Evolutionary conservation across 352 stramenopile genomes (phyloP), one percentile per base, ranked within the genome.

Genomic region (Phytophthora sansomeana): DNA sequence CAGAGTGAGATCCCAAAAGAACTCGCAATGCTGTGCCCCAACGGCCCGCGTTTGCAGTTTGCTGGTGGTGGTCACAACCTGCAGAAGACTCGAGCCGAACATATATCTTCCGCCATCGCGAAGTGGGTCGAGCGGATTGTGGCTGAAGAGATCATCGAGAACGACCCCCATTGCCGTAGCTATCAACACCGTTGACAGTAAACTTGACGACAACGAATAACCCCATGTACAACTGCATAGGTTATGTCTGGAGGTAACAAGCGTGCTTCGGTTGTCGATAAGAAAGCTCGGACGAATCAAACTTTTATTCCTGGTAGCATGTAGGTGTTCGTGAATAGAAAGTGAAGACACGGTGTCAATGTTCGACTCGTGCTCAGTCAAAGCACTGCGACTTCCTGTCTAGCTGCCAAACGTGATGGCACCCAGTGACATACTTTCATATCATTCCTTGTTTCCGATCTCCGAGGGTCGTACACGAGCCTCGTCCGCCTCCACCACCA

Each of bases 41-140:
- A 63, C 17, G 73, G 74, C 5, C 68, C 74, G 7, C 77, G 72
- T 30, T 56, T 85, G 28, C 53, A 65, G 28, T 87, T 85, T 35
- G 50, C 63, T 6, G 52, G 33, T 10, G 80, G 77, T 16, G 75
- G 77, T 16, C 80, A 87, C 68, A 87, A 85, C 43, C 68, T 89
- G 26, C 77, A 87, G 43, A 85, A 85, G 61, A 82, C 70, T n/a
- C 65, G 75, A 19, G 80, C 70, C 4, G 58, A 67, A 16, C 44
- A 76, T 21, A 62, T 84, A 35, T 58, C 73, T 0, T 35, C 21
- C 7, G 43, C 72, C 21, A 49, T 80, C 24, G 24, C 58, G 2
- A 44, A 68, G 43, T 84, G 76, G 73, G 66, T 65, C 26, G 16
- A 42, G 30, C 4, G 39, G 11, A 32, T 66, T 14, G 1, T 65